Evolutionary conservation across 2,329 filamentous ascomycete genomes (phyloP).

Genomic region (Knoxdaviesia proteae): DNA sequence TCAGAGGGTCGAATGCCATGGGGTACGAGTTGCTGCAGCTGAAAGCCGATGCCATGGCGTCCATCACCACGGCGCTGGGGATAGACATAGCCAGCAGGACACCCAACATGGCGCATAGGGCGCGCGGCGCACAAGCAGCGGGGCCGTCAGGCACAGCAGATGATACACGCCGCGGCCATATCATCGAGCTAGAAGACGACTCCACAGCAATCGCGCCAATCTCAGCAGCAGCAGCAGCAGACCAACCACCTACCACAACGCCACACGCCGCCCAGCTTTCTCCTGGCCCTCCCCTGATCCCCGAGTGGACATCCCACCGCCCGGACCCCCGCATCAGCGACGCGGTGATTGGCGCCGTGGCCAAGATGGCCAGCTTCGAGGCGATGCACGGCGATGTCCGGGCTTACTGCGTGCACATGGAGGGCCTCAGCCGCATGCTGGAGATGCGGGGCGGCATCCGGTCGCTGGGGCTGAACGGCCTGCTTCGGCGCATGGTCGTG

Average conservation of each 20-base stretch:
- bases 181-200: too few relatives aligned
- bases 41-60: conserved; percentile 19
- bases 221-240: too few relatives aligned
- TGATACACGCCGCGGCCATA: too few relatives aligned
- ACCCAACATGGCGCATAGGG: too few relatives aligned
- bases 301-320: too few relatives aligned
- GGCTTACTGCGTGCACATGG: conserved; percentile 25
- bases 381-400: conserved; percentile 23
- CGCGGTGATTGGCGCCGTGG: conserved; percentile 23
- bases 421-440: conserved; percentile 20
- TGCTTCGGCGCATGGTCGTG: conserved; percentile 23
- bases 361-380: conserved; percentile 30
- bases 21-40: conserved; percentile 17
- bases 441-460: conserved; percentile 21
- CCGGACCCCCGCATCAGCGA: conserved; percentile 11
- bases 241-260: too few relatives aligned
- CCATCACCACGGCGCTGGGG: conserved; percentile 15
- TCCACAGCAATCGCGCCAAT: too few relatives aligned
- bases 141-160: too few relatives aligned
- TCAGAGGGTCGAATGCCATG: conserved; percentile 3
- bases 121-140: too few relatives aligned
- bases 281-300: too few relatives aligned
- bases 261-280: too few relatives aligned
- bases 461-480: conserved; percentile 19
- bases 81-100: too few relatives aligned